Evolutionary conservation across 23 red algal species (phyloP).

Genomic region (Gracilaria domingensis): DNA sequence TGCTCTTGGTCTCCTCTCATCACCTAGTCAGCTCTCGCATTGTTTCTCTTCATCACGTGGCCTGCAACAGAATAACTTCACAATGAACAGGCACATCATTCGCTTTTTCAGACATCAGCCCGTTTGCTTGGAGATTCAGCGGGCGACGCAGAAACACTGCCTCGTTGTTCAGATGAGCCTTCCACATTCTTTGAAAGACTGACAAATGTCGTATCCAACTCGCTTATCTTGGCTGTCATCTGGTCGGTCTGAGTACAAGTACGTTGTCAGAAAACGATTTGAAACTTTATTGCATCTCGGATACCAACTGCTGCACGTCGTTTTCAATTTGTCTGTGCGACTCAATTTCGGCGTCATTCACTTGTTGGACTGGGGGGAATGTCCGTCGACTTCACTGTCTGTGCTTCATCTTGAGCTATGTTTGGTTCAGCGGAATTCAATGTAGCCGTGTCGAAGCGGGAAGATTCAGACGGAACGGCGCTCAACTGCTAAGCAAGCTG

Average conservation of each 20-base stretch:
- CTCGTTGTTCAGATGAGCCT: background rate
- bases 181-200: background rate
- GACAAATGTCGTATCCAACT: background rate
- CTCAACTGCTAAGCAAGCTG: no score
- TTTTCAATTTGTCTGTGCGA: no score
- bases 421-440: no score
- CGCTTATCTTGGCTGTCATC: constrained; percentile 26
- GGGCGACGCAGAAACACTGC: background rate
- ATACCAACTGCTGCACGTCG: no score
- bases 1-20: background rate
- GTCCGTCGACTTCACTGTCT: no score
- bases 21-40: background rate
- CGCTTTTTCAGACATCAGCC: background rate
- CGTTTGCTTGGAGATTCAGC: background rate
- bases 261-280: constrained; percentile 61
- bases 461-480: no score
- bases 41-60: background rate
- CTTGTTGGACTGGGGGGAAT: no score
- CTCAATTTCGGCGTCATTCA: no score
- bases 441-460: no score
- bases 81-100: background rate
- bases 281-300: no score
- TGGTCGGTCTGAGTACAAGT: constrained; percentile 45
- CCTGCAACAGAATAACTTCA: background rate
- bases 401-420: no score